Conservation (phyloP, 202 grass and related monocot genomes). For the Panicum hallii region DNA sequence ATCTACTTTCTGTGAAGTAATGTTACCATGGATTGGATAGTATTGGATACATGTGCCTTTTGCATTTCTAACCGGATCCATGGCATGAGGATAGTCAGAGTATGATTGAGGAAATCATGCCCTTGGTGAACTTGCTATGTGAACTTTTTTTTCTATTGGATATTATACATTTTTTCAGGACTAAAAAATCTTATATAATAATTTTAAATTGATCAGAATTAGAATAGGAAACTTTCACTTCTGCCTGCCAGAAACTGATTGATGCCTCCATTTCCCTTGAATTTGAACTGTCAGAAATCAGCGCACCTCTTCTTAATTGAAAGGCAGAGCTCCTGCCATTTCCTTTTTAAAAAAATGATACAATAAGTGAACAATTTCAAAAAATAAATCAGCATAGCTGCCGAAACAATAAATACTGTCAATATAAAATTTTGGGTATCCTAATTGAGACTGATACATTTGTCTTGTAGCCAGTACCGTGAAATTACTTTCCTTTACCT, state of each 20-base stretch:
- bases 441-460: not conserved
- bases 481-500: not conserved
- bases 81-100: not conserved
- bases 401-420: not conserved
- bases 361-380: too few relatives aligned
- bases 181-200: not conserved
- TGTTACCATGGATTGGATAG: not conserved
- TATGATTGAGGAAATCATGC: not conserved
- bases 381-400: not conserved
- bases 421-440: not conserved
- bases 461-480: not conserved
- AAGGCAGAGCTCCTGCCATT: too few relatives aligned
- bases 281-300: not conserved
- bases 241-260: not conserved
- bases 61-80: not conserved
- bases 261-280: not conserved
- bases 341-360: too few relatives aligned
- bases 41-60: not conserved
- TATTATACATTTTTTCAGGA: too few relatives aligned
- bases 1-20: not conserved
- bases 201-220: not conserved
- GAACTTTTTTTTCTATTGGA: not conserved
- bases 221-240: too few relatives aligned
- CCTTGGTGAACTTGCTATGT: not conserved
- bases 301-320: not conserved